Percentiles rank a stretch among this genome's conserved stretches.
Evolutionary conservation across 2,329 filamentous ascomycete genomes (phyloP).

Genomic region (Aspergillus vadensis): DNA sequence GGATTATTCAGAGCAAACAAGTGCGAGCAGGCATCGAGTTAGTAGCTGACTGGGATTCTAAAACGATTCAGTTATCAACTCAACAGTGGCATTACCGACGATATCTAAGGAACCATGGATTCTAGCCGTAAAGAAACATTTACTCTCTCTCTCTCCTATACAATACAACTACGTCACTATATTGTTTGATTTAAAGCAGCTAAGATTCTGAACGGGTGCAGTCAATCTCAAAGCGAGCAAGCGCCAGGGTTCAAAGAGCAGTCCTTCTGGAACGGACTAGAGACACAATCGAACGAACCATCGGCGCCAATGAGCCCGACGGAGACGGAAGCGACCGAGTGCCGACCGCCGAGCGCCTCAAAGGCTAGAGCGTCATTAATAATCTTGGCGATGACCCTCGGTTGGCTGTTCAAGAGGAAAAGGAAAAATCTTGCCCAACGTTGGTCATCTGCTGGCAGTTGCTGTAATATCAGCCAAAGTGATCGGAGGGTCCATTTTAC

Average conservation of each 20-base stretch:
- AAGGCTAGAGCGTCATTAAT: neutral
- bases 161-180: neutral
- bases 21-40: neutral
- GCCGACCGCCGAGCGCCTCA: neutral
- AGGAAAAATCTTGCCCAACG: neutral
- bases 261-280: neutral
- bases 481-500: neutral
- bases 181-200: too few relatives aligned
- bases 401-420: neutral
- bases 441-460: neutral
- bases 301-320: neutral
- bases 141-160: neutral
- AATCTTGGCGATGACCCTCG: conserved; percentile 4
- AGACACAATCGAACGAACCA: neutral
- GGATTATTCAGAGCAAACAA: neutral
- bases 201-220: too few relatives aligned
- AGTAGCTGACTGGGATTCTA: neutral
- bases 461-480: neutral
- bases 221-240: too few relatives aligned
- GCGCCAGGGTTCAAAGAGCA: too few relatives aligned
- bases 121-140: neutral
- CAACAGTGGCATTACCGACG: neutral
- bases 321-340: conserved; percentile 1
- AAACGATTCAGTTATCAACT: neutral
- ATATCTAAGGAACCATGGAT: neutral